Evolutionary conservation across 345 rosid species (phyloP), one percentile per base, ranked within the genome.

Genomic region (Salix caprea): DNA sequence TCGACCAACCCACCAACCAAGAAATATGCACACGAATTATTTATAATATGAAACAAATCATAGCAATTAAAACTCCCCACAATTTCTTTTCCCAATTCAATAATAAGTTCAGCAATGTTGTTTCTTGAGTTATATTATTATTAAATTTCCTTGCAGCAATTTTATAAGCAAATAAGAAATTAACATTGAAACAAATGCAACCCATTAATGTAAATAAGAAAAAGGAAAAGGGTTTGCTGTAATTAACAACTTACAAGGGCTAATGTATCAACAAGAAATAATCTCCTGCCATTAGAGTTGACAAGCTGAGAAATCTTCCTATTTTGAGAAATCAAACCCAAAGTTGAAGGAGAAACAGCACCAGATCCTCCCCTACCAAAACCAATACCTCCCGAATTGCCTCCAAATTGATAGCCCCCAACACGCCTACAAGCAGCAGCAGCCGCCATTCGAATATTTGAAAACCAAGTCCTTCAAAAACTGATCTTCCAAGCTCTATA

Each of bases 361-460:
- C 78, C 85, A 70, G 82, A 73, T 78, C 89, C 82, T 74, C 86
- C 72, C 79, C 75, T 18, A 74, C 78, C 46, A 81, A 23, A 40
- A 50, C 32, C 37, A 72, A 76, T 24, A 13, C 50, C 16, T 71
- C 75, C 42, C 68, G 86, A 77, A 64, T 77, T 69, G 46, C 81
- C 73, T 75, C 89, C 82, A 34, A 85, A 36, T 62, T 82, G 89
- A 67, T 84, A 46, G 13, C 50, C 50, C 50, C 14, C 83, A 24
- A 83, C 60, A 54, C 88, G 82, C 78, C 84, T 87, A 76, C 84
- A 87, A 42, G 83, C 88, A 56, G 81, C 80, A 69, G 77, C 77
- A 13, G 84, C 85, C 16, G 91, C 83, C 91, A 89, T 90, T 76
- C 32, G 56, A 67, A 60, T 32, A 14, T 40, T 37, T 15, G 24